These are phyloP conservation scores for Neurospora sp. DNA, from an alignment of 495 filamentous ascomycete species.

Conservation along the genomic window DNA sequence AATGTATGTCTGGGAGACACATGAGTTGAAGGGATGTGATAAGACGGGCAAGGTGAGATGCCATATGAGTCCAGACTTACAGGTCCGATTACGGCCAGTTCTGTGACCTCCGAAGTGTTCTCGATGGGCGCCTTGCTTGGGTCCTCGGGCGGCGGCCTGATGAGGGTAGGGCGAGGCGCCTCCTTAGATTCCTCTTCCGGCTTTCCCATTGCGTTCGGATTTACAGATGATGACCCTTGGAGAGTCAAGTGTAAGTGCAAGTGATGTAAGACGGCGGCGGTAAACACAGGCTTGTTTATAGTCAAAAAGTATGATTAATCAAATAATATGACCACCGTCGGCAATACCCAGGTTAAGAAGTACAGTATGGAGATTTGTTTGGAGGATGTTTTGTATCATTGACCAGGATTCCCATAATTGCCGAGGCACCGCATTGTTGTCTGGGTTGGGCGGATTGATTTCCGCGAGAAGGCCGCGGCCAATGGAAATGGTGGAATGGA, in stretches of 20 bases:
- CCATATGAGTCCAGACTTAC: slow-evolving; percentile 33
- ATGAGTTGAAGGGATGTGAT: neutral
- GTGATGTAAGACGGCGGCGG: neutral
- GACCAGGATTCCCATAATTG: neutral
- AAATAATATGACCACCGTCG: neutral
- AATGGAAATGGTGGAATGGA: neutral
- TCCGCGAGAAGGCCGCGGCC: neutral
- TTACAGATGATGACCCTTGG: neutral
- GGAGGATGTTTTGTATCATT: neutral
- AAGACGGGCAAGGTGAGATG: neutral
- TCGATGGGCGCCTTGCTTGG: slow-evolving; percentile 72
- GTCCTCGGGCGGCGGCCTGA: slow-evolving; percentile 63
- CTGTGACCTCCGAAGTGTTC: slow-evolving; percentile 76
- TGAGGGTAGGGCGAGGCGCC: slow-evolving; percentile 48
- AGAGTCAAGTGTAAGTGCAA: neutral
- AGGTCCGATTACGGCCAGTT: slow-evolving; percentile 68
- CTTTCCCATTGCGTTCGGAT: neutral
- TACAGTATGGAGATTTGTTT: neutral
- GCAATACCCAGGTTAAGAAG: neutral
- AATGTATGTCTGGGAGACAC: slow-evolving; percentile 6
- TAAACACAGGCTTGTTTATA: neutral
- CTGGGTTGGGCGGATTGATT: neutral
- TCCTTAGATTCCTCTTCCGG: neutral
- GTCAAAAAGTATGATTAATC: neutral
- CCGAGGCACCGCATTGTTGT: neutral